Conservation (phyloP, 768 basidiomycete species). For the Strobilomyces echinocephalus region DNA sequence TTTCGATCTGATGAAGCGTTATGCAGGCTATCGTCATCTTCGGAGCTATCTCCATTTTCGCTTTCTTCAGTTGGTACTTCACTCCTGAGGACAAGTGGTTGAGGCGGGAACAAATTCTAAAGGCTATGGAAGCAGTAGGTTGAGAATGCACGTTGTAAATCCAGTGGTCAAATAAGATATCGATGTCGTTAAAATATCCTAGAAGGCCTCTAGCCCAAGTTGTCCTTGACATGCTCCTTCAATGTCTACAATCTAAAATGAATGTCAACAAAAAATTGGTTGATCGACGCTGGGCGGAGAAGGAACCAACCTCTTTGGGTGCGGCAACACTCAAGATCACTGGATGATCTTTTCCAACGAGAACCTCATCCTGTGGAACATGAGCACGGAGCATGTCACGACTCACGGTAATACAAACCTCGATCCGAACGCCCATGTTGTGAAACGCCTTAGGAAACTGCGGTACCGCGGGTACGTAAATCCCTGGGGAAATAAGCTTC, state of each 20-base stretch:
- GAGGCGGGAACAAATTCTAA: constrained; percentile 54
- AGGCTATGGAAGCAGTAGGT: constrained; percentile 37
- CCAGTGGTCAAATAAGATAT: constrained; percentile 1
- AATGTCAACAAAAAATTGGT: neutral
- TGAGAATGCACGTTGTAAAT: constrained; percentile 3
- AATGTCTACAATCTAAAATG: constrained; percentile 59
- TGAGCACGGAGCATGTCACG: constrained; percentile 4
- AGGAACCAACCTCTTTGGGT: constrained; percentile 70
- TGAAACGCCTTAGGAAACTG: constrained; percentile 86
- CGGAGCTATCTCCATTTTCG: constrained; percentile 73
- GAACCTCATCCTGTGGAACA: constrained; percentile 58
- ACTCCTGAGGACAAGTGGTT: constrained; percentile 81
- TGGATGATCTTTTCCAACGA: constrained; percentile 58
- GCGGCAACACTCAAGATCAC: constrained; percentile 64
- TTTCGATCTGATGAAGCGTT: constrained; percentile 10
- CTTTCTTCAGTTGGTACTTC: constrained; percentile 71
- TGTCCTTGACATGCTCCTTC: constrained; percentile 77
- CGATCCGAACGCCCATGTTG: constrained; percentile 88
- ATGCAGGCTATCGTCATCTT: constrained; percentile 72
- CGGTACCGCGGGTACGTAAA: constrained; percentile 80
- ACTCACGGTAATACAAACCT: constrained; percentile 40
- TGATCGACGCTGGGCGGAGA: neutral
- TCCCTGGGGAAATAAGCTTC: constrained; percentile 39
- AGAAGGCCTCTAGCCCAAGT: constrained; percentile 57
- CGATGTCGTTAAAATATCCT: constrained; percentile 9